Evolutionary conservation across 495 filamentous ascomycete genomes (phyloP), one percentile per base, ranked within the genome.

Genomic region (Penicillium canescens): DNA sequence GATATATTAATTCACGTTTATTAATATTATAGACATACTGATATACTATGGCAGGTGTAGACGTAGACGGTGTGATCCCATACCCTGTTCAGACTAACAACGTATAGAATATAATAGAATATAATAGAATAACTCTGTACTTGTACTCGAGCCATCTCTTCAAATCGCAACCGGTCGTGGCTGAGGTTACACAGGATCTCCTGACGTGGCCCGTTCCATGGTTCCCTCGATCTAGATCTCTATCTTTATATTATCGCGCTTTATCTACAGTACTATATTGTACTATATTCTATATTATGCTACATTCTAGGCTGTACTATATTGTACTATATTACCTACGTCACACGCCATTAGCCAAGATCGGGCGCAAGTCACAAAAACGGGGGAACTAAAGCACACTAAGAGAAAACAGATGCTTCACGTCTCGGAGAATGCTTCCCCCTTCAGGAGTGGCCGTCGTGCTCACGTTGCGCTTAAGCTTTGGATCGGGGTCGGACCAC

Each of bases 401-500:
- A 44, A 45, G 26, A 20, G 46, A 41, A 39, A 52, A 33, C 4
- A 26, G 40, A 51, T 13, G 34, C 39, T 50, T 59, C 50, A 21
- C 28, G 36, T 44, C 26, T 55, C 45, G 51, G 56, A 35, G 37
- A 36, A 41, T 35, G 24, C 28, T 63, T 54, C 50, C 54, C 35
- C 16, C 57, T 64, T 57, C 31, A 60, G 54, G 42, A 57, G 35
- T 40, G 11, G 28, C 43, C 47, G n/a, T 41, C 37, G 46, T 33
- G 37, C 47, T 43, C 49, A 47, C 42, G 59, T 56, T 52, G 35
- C 40, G 51, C 50, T 51, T 60, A 66, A 66, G 60, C 63, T 66
- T 65, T 56, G 45, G 63, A 66, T 66, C 63, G 60, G 60, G 63
- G 63, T 66, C 63, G 60, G 52, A 55, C 52, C 48, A 61, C 56